Base-by-base conservation (phyloP, 2,329 filamentous ascomycete genomes). In the Calonectria fujianensis region DNA sequence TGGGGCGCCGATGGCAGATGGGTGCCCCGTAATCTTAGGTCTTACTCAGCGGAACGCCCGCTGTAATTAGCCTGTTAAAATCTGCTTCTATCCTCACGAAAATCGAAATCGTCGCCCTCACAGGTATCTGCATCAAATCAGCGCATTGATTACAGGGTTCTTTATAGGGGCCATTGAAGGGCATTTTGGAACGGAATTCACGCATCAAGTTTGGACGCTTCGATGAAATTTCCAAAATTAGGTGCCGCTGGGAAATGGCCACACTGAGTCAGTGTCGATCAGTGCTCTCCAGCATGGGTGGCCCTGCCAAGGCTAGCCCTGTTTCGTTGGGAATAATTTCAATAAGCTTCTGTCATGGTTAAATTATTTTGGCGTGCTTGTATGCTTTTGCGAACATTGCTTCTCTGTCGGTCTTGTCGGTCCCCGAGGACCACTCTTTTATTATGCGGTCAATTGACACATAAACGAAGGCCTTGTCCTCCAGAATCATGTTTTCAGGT, bases 251-350 rank as follows among this genome's bases (percentile, higher is more conserved):
- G 24, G 32, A 63, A 24, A 41, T 14, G 39, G 6, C 24, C 35
- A 20, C 35, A 63, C 3, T 14, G n/a, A 10, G 35, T 37, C 35
- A 11, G 1, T 29, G 57, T 39, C 24, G 57, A 63, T 63, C 57
- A 45, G 57, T 41, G 37, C 57, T n/a, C 13, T 10, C 7, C n/a
- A 16, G 57, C 57, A 45, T 63, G 57, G 57, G 57, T 63, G 39
- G 32, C 35, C 57, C 16, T 7, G 57, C 37, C 57, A 41, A 41
- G 57, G 3, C 24, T 29, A 29, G 57, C 35, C 57, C 24, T 41
- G 57, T 63, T 41, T 63, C 37, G 31, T 63, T 41, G 57, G 57
- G 37, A 41, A 63, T 31, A 39, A 63, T 63, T 63, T 63, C 27
- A 63, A 29, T 63, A 63, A 63, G 27, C 57, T 63, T 29, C 57